These are phyloP conservation scores for Porpolomopsis calyptriformis DNA, from an alignment of 768 basidiomycete species.

Conservation along the genomic window DNA sequence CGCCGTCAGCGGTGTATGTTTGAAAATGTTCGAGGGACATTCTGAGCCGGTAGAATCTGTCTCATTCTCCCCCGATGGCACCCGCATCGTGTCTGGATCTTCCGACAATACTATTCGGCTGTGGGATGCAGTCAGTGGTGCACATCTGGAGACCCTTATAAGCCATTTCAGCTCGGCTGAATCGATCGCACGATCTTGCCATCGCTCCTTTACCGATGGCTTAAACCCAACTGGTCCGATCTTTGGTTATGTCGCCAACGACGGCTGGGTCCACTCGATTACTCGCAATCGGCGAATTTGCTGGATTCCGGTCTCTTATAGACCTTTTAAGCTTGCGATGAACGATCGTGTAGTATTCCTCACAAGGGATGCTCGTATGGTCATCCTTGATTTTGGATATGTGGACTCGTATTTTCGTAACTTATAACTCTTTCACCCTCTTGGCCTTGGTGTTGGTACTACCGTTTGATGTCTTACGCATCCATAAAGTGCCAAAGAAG, in stretches of 20 bases:
- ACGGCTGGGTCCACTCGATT: not conserved
- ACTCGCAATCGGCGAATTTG: not conserved
- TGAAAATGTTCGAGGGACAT: not conserved
- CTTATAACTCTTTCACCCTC: too few species aligned
- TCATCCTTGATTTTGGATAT: not conserved
- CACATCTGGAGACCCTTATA: not conserved
- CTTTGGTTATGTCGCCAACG: not conserved
- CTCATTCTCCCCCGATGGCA: slow-evolving; percentile 18
- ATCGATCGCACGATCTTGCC: not conserved
- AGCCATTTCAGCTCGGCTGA: not conserved
- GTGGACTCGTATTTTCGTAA: not conserved
- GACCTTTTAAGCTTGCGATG: not conserved
- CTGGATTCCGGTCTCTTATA: not conserved
- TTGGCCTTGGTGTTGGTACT: not conserved
- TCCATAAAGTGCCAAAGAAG: too few species aligned
- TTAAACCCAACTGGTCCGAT: not conserved
- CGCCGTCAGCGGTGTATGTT: not conserved
- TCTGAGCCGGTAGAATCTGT: slow-evolving; percentile 11
- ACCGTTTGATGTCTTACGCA: too few species aligned
- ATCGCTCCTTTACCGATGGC: not conserved
- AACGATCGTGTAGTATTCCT: not conserved
- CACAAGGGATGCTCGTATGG: not conserved
- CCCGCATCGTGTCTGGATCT: slow-evolving; percentile 8
- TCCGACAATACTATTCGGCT: not conserved
- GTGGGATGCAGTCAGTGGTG: not conserved